Evolutionary conservation across 345 rosid species (phyloP).

Genomic region (Gynandropsis gynandra): DNA sequence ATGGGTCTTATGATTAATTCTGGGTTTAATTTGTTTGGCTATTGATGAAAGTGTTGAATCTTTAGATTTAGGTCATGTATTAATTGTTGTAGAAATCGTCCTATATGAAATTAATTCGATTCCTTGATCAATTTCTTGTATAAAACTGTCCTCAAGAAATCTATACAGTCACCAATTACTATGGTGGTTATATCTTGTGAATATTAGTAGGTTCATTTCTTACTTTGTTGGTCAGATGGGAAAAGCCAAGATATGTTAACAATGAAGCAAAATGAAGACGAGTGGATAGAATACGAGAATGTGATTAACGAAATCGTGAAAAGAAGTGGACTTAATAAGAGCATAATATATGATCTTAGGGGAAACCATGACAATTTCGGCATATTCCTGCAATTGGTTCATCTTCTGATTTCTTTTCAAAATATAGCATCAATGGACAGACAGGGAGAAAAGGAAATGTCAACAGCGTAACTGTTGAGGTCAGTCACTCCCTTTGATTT

Average conservation of each 20-base stretch:
- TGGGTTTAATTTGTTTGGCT: no score
- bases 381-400: slow-evolving; percentile 54
- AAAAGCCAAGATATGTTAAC: slow-evolving; percentile 74
- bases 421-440: slow-evolving; percentile 73
- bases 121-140: slow-evolving; percentile 2
- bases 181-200: slow-evolving; percentile 5
- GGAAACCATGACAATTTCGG: slow-evolving; percentile 98
- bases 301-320: slow-evolving; percentile 59
- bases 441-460: slow-evolving; percentile 48
- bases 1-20: no score
- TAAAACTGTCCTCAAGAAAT: neutral
- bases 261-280: slow-evolving; percentile 81
- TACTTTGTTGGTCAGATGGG: slow-evolving; percentile 53
- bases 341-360: slow-evolving; percentile 77
- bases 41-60: neutral
- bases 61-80: slow-evolving; percentile 8
- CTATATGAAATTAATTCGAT: neutral
- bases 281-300: slow-evolving; percentile 74
- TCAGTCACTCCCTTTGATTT: slow-evolving; percentile 24
- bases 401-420: slow-evolving; percentile 68
- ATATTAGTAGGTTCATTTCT: slow-evolving; percentile 2
- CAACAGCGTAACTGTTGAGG: slow-evolving; percentile 72
- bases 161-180: neutral
- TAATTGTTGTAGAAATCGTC: slow-evolving; percentile 4
- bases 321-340: slow-evolving; percentile 60